phyloP scores from a whole-genome alignment of 1,284 basidiomycete genomes.

The Polyporus tsugae region DNA sequence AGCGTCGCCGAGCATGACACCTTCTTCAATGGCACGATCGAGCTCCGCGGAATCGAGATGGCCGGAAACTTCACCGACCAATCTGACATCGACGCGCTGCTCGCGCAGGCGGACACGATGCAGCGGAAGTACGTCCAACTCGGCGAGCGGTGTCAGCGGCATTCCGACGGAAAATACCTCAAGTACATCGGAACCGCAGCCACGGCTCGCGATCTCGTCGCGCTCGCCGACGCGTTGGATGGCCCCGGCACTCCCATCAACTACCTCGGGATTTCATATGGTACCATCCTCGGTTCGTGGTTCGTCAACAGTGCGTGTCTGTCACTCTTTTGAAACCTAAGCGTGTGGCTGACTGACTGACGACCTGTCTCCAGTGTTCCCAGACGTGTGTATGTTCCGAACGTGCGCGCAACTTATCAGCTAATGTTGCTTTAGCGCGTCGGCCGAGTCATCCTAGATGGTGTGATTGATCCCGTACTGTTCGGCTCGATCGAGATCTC shows the following conservation, averaged over 20 bases:
- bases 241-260: conserved; percentile 24
- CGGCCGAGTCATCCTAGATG: conserved; percentile 26
- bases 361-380: conserved; percentile 20
- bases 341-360: background rate
- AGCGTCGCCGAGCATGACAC: conserved; percentile 8
- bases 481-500: conserved; percentile 8
- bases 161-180: conserved; percentile 9
- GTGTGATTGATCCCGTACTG: conserved; percentile 15
- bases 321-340: background rate
- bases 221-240: conserved; percentile 28
- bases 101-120: conserved; percentile 19
- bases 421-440: conserved; percentile 21
- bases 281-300: conserved; percentile 25
- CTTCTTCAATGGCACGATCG: conserved; percentile 27
- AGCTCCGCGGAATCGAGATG: conserved; percentile 17
- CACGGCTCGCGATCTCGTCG: conserved; percentile 26
- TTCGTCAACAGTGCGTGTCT: conserved; percentile 28
- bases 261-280: conserved; percentile 27
- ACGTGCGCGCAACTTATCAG: background rate
- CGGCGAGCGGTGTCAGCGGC: conserved; percentile 10
- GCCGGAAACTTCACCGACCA: conserved; percentile 23
- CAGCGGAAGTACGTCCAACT: conserved; percentile 23
- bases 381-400: conserved; percentile 15
- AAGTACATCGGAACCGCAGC: conserved; percentile 31
- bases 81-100: conserved; percentile 10